Evolutionary conservation across 352 stramenopile genomes (phyloP).

Genomic region (Phytopythium delawarense): DNA sequence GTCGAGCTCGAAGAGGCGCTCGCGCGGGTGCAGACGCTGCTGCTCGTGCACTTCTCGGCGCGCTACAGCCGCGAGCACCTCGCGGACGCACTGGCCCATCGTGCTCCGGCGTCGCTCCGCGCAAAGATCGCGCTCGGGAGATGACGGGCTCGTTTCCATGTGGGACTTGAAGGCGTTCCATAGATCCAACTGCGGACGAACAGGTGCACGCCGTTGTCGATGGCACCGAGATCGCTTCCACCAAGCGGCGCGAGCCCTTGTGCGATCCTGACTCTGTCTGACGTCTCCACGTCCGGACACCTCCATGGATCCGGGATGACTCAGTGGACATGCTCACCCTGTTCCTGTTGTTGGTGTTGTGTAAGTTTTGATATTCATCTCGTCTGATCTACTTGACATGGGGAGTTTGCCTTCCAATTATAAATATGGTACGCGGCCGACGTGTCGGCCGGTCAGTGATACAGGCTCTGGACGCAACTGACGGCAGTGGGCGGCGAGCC

Average conservation of each 20-base stretch:
- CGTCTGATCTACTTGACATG: conserved; percentile 1
- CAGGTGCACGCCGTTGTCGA: not conserved
- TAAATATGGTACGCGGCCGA: conserved; percentile 8
- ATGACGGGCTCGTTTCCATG: not conserved
- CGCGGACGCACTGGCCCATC: conserved; percentile 20
- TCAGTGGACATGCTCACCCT: not conserved
- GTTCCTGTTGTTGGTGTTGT: not conserved
- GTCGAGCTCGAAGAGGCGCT: conserved; percentile 38
- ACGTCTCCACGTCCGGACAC: no score
- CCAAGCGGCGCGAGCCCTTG: not conserved
- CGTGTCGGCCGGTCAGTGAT: not conserved
- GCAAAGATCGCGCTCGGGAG: conserved; percentile 42
- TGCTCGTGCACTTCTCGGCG: conserved; percentile 77
- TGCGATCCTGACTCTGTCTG: not conserved
- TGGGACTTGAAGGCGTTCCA: not conserved
- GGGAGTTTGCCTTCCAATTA: not conserved
- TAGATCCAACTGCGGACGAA: conserved; percentile 4
- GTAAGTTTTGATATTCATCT: not conserved
- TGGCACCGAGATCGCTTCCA: conserved; percentile 2
- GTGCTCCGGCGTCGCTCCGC: conserved; percentile 30
- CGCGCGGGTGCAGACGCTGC: conserved; percentile 39
- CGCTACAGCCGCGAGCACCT: conserved; percentile 43
- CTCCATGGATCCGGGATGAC: not conserved
- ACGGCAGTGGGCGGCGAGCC: not conserved
- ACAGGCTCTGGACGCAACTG: not conserved